Percentiles rank a stretch among this genome's conserved stretches.
These are phyloP conservation scores for Colletotrichum zoysiae DNA, from an alignment of 2,329 filamentous ascomycete genomes.

Conservation along the genomic window DNA sequence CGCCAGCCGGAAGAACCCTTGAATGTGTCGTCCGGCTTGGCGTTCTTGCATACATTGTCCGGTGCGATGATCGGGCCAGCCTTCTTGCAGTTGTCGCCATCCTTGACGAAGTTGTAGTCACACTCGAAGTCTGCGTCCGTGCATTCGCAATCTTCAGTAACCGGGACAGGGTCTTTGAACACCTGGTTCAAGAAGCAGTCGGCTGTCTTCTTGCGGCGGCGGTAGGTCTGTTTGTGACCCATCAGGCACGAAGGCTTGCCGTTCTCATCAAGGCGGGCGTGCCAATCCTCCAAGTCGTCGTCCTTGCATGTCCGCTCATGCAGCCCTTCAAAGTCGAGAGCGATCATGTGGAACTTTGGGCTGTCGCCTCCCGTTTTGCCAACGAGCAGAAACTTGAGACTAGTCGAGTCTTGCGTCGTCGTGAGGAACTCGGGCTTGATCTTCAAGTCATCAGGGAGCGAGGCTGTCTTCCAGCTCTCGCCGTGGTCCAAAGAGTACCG, in stretches of 20 bases:
- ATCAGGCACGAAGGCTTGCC: slow-evolving; percentile 90
- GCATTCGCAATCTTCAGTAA: slow-evolving; percentile 84
- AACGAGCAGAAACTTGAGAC: slow-evolving; percentile 87
- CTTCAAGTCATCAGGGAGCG: slow-evolving; percentile 75
- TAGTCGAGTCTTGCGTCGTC: slow-evolving; percentile 93
- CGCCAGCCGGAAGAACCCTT: slow-evolving; percentile 91
- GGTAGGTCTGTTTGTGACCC: slow-evolving; percentile 93
- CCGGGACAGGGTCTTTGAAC: slow-evolving; percentile 81
- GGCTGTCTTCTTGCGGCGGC: slow-evolving; percentile 85
- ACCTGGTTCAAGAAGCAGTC: slow-evolving; percentile 90
- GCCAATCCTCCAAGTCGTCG: slow-evolving; percentile 89
- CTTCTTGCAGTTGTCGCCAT: slow-evolving; percentile 72
- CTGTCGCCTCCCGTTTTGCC: slow-evolving; percentile 68
- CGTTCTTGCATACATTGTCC: slow-evolving; percentile 77
- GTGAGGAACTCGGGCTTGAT: slow-evolving; percentile 81
- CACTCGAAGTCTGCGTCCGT: slow-evolving; percentile 91
- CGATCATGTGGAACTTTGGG: slow-evolving; percentile 72
- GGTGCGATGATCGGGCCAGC: slow-evolving; percentile 74
- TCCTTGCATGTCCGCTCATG: slow-evolving; percentile 83
- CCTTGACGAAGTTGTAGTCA: slow-evolving; percentile 88
- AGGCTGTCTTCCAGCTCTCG: slow-evolving; percentile 80
- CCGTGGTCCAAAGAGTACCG: slow-evolving; percentile 92
- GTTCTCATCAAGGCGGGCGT: slow-evolving; percentile 83
- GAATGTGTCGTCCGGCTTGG: slow-evolving; percentile 77
- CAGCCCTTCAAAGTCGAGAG: slow-evolving; percentile 86